Base-by-base conservation (phyloP, 257 asterid genomes). In the Mitragyna speciosa region DNA sequence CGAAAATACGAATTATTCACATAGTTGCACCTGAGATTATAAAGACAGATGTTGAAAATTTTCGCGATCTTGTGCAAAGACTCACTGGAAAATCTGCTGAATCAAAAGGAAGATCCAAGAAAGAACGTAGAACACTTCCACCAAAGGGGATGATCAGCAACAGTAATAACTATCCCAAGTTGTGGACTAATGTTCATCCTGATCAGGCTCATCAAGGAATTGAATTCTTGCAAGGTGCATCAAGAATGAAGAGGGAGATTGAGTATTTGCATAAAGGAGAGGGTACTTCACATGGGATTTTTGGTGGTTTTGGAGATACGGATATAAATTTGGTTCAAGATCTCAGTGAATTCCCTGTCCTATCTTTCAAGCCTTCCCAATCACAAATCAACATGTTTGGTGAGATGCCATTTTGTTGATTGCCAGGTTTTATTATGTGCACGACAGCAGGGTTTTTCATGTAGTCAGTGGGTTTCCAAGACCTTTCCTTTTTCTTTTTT, bases 1-100 rank as follows among this genome's bases (percentile, higher is more conserved):
- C 97, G 0, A 92, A 89, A 84, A 91, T 92, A 30, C 95, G 98
- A 80, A 89, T 94, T 83, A 90, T 91, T 82, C 97, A 94, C 90
- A 80, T 92, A 70, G 85, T 89, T 45, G 92, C 92, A 59, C 97
- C 97, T 9, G 84, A 92, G 65, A 87, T 94, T 80, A 94, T 94
- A 73, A 91, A 88, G 84, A 89, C 96, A 9, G 90, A 88, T 47
- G 95, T 81, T 9, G 87, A 88, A 68, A 86, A 91, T 64, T 94
- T 94, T 82, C 85, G 92, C 15, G 88, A 84, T 82, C 92, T 94
- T 30, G 98, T 94, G 3, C 98, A 94, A 73, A 89, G 89, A 78
- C 92, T 94, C 65, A 94, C 98, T 0, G 98, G 98, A 48, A 94
- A 90, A 85, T 84, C 90, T 7, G 87, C 47, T n/a, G 86, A 76